A percentile compares a stretch with the other conserved stretches of the same genome.
Evolutionary conservation across 2,329 filamentous ascomycete species (phyloP).

Genomic region (Calonectria multiphialidica): DNA sequence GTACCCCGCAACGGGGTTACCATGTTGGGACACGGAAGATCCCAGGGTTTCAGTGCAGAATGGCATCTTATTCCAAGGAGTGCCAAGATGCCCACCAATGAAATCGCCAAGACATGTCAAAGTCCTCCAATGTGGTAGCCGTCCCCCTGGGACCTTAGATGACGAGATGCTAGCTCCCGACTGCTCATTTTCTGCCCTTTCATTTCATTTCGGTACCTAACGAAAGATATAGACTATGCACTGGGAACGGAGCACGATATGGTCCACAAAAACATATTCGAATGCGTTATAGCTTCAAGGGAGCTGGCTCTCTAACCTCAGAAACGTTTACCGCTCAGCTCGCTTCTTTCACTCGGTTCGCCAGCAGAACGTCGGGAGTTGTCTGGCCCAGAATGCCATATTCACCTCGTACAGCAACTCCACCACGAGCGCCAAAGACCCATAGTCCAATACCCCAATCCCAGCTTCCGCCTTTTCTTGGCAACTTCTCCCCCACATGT

Average conservation of each 20-base stretch:
- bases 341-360: not conserved
- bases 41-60: not conserved
- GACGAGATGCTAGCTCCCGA: not conserved
- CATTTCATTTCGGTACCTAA: not conserved
- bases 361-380: not conserved
- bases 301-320: not conserved
- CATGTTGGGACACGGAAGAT: slow-evolving; percentile 15
- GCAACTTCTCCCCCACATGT: not conserved
- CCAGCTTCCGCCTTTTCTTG: not conserved
- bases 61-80: not conserved
- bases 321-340: not conserved
- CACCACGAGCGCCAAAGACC: not conserved
- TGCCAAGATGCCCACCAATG: slow-evolving; percentile 12
- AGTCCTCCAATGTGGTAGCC: not conserved
- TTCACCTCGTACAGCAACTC: not conserved
- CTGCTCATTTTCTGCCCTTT: not conserved
- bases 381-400: not conserved
- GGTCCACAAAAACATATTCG: not conserved
- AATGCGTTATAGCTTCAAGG: too few relatives aligned
- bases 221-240: too few relatives aligned
- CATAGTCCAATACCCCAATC: not conserved
- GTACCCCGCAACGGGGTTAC: slow-evolving; percentile 6
- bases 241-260: slow-evolving; percentile 1
- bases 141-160: too few relatives aligned
- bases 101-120: not conserved